Evolutionary conservation across 371 early-diverging fungal genomes (phyloP).

Genomic region (Chytridiales sp.): DNA sequence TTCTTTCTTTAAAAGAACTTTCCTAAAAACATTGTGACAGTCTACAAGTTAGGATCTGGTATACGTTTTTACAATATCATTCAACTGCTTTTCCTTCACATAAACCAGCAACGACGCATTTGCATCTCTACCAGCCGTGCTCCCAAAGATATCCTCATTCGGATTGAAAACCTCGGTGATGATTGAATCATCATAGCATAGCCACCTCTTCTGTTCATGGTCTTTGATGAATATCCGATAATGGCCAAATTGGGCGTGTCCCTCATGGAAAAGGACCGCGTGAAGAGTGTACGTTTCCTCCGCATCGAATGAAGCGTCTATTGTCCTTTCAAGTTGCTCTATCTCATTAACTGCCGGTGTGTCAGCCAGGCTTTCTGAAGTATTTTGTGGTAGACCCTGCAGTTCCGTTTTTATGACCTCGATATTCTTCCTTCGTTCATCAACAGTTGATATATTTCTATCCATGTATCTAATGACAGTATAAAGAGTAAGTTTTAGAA

Average conservation of each 20-base stretch:
- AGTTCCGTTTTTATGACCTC: constrained; percentile 27
- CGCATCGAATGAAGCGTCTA: no score
- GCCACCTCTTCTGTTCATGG: constrained; percentile 64
- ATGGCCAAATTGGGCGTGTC: constrained; percentile 78
- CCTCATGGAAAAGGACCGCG: constrained; percentile 54
- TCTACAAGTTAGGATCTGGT: no score
- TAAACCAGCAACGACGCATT: constrained; percentile 45
- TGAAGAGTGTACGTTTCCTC: constrained; percentile 55
- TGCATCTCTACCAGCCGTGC: constrained; percentile 32
- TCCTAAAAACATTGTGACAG: no score
- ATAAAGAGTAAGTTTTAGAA: no score
- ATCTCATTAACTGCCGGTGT: no score
- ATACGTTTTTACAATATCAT: constrained; percentile 15
- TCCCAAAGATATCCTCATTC: constrained; percentile 32
- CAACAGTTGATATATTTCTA: constrained; percentile 44
- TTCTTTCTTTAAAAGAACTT: no score
- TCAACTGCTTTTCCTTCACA: constrained; percentile 16
- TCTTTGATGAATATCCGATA: constrained; percentile 86
- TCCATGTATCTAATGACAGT: no score
- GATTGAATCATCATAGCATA: constrained; percentile 73
- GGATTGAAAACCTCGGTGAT: constrained; percentile 21
- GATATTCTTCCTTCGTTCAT: constrained; percentile 26
- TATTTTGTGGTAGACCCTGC: constrained; percentile 10
- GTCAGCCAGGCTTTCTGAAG: no score
- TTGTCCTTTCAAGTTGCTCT: no score